Evolutionary conservation across 2,329 filamentous ascomycete species (phyloP).

Genomic region (Nemania sp.): DNA sequence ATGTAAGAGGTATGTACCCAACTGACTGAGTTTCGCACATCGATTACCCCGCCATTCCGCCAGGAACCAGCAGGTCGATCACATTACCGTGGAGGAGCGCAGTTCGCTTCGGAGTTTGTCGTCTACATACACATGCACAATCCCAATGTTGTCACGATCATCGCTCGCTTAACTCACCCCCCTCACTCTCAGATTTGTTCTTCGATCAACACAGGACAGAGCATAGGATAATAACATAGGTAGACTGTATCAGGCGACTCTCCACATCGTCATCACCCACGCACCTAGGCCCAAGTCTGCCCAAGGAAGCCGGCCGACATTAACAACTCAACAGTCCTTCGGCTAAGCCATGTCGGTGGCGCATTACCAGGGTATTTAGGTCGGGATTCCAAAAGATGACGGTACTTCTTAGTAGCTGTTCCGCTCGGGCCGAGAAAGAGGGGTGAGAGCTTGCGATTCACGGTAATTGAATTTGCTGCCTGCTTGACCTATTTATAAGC

Average conservation of each 20-base stretch:
- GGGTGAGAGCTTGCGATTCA: background rate
- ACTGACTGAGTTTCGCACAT: background rate
- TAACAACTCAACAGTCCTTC: background rate
- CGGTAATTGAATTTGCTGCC: background rate
- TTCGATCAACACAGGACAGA: background rate
- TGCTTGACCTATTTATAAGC: background rate
- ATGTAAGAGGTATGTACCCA: background rate
- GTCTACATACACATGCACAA: background rate
- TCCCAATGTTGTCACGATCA: background rate
- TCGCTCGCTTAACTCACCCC: background rate
- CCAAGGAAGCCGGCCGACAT: background rate
- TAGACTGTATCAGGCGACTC: background rate
- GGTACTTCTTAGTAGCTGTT: background rate
- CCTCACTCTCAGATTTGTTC: background rate
- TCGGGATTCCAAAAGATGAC: too few species aligned
- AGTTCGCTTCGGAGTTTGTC: background rate
- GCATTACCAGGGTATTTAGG: too few species aligned
- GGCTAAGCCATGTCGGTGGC: constrained; percentile 2
- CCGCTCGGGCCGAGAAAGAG: background rate
- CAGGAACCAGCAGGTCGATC: background rate
- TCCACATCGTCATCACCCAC: background rate
- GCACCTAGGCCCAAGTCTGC: background rate
- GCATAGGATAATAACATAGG: background rate
- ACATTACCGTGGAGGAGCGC: background rate
- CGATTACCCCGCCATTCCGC: constrained; percentile 23